Evolutionary conservation across 768 basidiomycete genomes (phyloP).

Genomic region (Arthromyces matolae): DNA sequence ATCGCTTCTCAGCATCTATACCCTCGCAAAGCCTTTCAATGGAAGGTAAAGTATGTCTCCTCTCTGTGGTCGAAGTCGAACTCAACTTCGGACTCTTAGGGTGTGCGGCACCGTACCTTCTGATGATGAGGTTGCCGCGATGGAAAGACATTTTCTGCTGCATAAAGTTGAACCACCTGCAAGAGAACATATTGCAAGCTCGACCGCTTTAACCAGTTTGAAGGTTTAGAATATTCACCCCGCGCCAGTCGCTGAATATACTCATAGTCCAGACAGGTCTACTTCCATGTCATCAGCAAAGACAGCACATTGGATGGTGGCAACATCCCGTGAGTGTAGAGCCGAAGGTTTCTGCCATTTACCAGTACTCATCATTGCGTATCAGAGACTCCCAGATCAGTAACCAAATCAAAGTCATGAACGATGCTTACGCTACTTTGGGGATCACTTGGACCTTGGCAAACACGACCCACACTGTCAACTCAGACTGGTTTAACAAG

Average conservation of each 20-base stretch:
- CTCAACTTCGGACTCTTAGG: no score
- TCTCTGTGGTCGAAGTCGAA: no score
- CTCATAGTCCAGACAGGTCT: slow-evolving; percentile 30
- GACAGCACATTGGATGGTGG: slow-evolving; percentile 33
- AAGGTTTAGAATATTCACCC: slow-evolving; percentile 13
- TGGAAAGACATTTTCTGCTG: slow-evolving; percentile 39
- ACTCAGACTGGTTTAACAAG: slow-evolving; percentile 45
- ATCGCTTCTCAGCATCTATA: slow-evolving; percentile 25
- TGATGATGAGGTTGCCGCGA: slow-evolving; percentile 29
- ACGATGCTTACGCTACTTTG: slow-evolving; percentile 34
- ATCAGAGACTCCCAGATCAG: slow-evolving; percentile 35
- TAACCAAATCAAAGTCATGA: slow-evolving; percentile 37
- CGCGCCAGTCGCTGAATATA: not conserved
- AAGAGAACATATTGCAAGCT: slow-evolving; percentile 4
- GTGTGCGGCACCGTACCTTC: slow-evolving; percentile 37
- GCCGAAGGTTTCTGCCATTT: not conserved
- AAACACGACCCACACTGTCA: slow-evolving; percentile 39
- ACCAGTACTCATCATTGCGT: not conserved
- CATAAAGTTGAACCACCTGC: slow-evolving; percentile 31
- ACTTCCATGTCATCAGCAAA: slow-evolving; percentile 36
- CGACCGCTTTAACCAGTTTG: slow-evolving; percentile 13
- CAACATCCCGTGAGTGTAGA: slow-evolving; percentile 35
- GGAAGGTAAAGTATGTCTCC: no score
- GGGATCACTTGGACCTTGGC: slow-evolving; percentile 40
- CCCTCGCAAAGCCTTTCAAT: slow-evolving; percentile 27